phyloP scores from a whole-genome alignment of 2,329 filamentous ascomycete species.

The Ceratocystis lukuohia region DNA sequence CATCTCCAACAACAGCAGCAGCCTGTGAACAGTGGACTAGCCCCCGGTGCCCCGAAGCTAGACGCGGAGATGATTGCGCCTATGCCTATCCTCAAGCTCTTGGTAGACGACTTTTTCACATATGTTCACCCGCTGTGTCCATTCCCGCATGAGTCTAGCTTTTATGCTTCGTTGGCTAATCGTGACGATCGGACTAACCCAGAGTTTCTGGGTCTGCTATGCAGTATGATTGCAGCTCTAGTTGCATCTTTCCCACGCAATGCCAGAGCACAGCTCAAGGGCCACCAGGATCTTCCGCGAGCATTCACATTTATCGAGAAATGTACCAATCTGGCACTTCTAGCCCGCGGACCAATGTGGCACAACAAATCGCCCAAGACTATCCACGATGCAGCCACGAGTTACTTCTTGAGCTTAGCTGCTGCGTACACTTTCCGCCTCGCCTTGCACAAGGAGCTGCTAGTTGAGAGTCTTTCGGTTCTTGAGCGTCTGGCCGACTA shows the following conservation, averaged over 20 bases:
- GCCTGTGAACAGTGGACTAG: not conserved
- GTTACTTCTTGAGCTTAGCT: constrained; percentile 59
- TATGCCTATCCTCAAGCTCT: constrained; percentile 50
- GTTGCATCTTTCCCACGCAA: constrained; percentile 65
- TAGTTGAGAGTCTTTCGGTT: constrained; percentile 58
- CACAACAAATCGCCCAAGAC: constrained; percentile 35
- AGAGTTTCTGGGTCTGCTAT: constrained; percentile 55
- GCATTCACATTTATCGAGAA: constrained; percentile 56
- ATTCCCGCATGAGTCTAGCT: constrained; percentile 67
- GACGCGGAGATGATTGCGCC: constrained; percentile 60
- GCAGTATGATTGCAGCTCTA: constrained; percentile 61
- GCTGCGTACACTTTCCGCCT: constrained; percentile 55
- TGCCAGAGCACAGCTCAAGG: constrained; percentile 54
- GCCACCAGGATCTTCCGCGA: constrained; percentile 52
- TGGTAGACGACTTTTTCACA: constrained; percentile 72
- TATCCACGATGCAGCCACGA: constrained; percentile 50
- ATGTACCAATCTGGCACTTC: constrained; percentile 55
- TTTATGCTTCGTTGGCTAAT: constrained; percentile 52
- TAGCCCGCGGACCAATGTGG: constrained; percentile 48
- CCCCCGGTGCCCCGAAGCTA: constrained; percentile 24
- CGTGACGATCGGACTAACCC: constrained; percentile 53
- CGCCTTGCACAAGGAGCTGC: constrained; percentile 54
- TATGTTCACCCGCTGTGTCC: constrained; percentile 66
- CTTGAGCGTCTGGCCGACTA: constrained; percentile 17
- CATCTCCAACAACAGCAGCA: not conserved